Conservation (phyloP, 169 alveolate genomes). For the Plasmodium reichenowi region DNA sequence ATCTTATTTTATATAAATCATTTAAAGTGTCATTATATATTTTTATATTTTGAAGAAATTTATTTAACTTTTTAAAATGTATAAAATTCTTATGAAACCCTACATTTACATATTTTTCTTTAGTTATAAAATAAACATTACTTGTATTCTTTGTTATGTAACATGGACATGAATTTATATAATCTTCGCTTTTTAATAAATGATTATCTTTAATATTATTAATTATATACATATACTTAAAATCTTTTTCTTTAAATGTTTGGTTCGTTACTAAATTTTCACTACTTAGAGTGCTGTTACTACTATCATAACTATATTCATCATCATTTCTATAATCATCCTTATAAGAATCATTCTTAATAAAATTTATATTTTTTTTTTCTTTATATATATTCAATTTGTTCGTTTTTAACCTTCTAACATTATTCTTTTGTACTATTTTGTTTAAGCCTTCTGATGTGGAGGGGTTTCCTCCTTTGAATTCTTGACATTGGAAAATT, state of each 20-base stretch:
- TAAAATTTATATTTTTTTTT: background rate
- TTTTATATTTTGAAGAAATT: constrained; percentile 19
- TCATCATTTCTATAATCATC: too few relatives aligned
- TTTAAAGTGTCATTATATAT: constrained; percentile 22
- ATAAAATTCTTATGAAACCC: constrained; percentile 23
- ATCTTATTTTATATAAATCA: constrained; percentile 44
- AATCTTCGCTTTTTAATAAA: background rate
- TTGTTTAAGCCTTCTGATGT: background rate
- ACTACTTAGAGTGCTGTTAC: too few relatives aligned
- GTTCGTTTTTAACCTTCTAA: background rate
- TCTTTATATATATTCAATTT: background rate
- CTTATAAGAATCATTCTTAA: too few relatives aligned
- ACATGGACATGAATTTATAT: background rate
- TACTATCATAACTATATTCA: too few relatives aligned
- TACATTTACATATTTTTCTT: constrained; percentile 13
- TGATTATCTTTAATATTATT: constrained; percentile 12
- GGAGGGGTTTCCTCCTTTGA: too few relatives aligned
- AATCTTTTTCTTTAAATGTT: background rate
- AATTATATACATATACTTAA: constrained; percentile 45
- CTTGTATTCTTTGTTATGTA: constrained; percentile 5
- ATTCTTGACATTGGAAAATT: background rate
- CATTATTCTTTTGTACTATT: background rate
- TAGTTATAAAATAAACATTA: constrained; percentile 5
- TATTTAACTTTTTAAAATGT: background rate
- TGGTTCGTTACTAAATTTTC: too few relatives aligned